phyloP scores from a whole-genome alignment of 306 rosid genomes.

The Parietaria judaica region DNA sequence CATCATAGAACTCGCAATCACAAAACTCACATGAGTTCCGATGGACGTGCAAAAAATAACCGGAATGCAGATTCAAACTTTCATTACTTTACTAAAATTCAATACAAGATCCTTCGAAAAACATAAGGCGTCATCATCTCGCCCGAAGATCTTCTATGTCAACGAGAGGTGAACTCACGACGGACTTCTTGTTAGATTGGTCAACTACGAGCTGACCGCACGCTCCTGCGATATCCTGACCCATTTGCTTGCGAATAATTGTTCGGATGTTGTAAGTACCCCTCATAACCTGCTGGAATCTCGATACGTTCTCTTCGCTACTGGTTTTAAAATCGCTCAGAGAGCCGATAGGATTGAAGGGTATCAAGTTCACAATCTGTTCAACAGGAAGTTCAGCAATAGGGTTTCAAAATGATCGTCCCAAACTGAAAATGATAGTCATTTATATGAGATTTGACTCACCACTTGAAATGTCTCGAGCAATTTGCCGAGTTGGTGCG shows the following conservation, averaged over 20 bases:
- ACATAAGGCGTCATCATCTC: slow-evolving; percentile 3
- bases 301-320: slow-evolving; percentile 50
- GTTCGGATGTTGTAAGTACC: slow-evolving; percentile 77
- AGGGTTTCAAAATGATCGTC: not conserved
- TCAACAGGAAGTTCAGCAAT: slow-evolving; percentile 11
- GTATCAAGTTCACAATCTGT: slow-evolving; percentile 93
- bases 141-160: slow-evolving; percentile 86
- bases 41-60: too few relatives aligned
- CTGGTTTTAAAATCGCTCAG: slow-evolving; percentile 72
- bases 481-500: slow-evolving; percentile 82
- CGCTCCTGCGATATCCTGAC: slow-evolving; percentile 96
- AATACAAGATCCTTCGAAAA: too few relatives aligned
- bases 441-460: slow-evolving; percentile 6
- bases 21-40: too few relatives aligned
- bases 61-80: too few relatives aligned
- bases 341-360: slow-evolving; percentile 84
- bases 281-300: slow-evolving; percentile 72
- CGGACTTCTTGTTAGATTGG: slow-evolving; percentile 43
- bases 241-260: slow-evolving; percentile 87
- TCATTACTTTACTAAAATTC: too few relatives aligned
- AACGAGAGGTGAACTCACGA: slow-evolving; percentile 33
- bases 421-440: not conserved
- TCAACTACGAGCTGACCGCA: slow-evolving; percentile 89
- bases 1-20: too few relatives aligned
- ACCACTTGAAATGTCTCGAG: slow-evolving; percentile 84